These are phyloP conservation scores for Phytophthora gonapodyides DNA, from an alignment of 352 stramenopile species.

Conservation along the genomic window DNA sequence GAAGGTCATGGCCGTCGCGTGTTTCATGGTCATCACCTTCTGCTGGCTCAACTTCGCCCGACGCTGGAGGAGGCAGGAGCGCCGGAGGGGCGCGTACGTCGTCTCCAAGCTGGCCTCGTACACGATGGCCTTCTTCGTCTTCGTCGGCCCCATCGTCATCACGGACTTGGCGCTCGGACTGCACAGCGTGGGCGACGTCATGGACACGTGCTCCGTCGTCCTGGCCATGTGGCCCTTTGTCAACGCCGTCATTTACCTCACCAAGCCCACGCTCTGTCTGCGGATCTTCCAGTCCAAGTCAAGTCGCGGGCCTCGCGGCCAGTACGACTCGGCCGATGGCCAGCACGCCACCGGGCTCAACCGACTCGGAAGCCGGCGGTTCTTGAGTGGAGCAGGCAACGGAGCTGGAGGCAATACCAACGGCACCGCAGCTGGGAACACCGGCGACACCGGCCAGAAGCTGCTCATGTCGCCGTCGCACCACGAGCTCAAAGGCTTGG, in stretches of 20 bases:
- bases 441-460: conserved; percentile 35
- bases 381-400: conserved; percentile 31
- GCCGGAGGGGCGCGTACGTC: conserved; percentile 62
- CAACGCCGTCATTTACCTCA: conserved; percentile 80
- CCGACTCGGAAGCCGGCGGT: conserved; percentile 32
- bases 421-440: conserved; percentile 17
- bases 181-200: conserved; percentile 43
- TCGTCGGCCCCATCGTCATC: conserved; percentile 74
- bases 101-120: conserved; percentile 82
- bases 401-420: conserved; percentile 36
- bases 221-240: conserved; percentile 81
- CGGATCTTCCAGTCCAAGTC: conserved; percentile 51
- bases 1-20: conserved; percentile 63
- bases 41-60: conserved; percentile 66
- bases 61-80: conserved; percentile 51
- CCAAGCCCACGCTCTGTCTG: conserved; percentile 62
- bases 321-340: conserved; percentile 35
- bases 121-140: conserved; percentile 74
- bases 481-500: conserved; percentile 78
- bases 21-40: conserved; percentile 61
- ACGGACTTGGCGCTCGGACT: conserved; percentile 60
- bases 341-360: conserved; percentile 29
- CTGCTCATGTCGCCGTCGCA: conserved; percentile 63
- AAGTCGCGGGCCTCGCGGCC: conserved; percentile 23
- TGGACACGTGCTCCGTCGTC: conserved; percentile 49